phyloP scores from a whole-genome alignment of 208 protist species.

The Tritrichomonas musculus region DNA sequence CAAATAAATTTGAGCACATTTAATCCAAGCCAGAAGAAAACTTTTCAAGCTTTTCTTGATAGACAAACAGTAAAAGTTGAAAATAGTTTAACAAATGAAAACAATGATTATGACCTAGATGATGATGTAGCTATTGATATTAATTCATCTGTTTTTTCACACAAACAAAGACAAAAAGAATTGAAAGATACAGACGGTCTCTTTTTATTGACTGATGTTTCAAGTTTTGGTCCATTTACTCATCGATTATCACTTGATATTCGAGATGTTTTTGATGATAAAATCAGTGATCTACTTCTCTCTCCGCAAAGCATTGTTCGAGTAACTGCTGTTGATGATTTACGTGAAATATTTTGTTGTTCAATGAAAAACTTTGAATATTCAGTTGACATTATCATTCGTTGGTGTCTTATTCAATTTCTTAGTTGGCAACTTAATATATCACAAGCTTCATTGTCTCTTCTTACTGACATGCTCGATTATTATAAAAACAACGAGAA shows the following conservation, averaged over 20 bases:
- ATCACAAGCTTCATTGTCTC: not conserved
- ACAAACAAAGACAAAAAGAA: not conserved
- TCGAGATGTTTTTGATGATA: slow-evolving; percentile 21
- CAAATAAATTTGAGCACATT: not conserved
- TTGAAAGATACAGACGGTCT: not conserved
- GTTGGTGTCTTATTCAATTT: not conserved
- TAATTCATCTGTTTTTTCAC: not conserved
- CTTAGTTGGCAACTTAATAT: not conserved
- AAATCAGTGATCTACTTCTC: not conserved
- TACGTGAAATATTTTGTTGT: not conserved
- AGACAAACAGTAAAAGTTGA: not conserved
- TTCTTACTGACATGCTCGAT: not conserved
- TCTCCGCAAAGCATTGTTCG: not conserved
- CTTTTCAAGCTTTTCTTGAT: not conserved
- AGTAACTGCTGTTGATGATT: not conserved
- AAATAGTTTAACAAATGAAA: not conserved
- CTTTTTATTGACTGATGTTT: not conserved
- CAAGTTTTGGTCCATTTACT: not conserved
- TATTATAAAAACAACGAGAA: not conserved
- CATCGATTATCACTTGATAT: not conserved
- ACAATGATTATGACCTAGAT: not conserved
- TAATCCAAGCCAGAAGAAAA: not conserved
- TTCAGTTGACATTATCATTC: not conserved
- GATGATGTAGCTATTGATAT: not conserved
- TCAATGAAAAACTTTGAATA: not conserved